Evolutionary conservation across 257 asterid species (phyloP), one percentile per base, ranked within the genome.

Genomic region (Buddleja alternifolia): DNA sequence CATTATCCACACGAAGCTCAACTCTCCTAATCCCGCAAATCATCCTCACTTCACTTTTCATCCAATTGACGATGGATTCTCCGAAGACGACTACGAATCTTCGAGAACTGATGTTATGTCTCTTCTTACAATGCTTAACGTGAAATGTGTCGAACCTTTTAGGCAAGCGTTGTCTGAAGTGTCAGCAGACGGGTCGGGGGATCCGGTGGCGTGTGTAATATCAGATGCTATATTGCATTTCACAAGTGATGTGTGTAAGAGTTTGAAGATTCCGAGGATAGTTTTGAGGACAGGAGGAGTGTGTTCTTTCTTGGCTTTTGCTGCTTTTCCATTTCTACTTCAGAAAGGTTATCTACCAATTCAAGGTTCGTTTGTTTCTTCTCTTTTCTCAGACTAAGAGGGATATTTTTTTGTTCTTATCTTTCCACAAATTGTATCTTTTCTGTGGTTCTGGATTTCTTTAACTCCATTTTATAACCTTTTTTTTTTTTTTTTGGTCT

Each of bases 181-280:
- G 12, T 20, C 39, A 14, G 9, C 11, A 11, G 14, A 58, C 34
- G 32, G 34, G 8, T 58, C 66, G 1, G 52, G 19, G 4, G 67
- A 60, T 41, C 19, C 50, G 5, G 39, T 60, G 5, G 39, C 19
- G 4, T 60, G 67, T 41, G 6, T 60, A 21, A 42, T 60, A 12
- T 24, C 53, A 3, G 67, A 60, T 41, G 51, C 67, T 19, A 11
- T 19, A 14, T 40, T 34, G 19, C 40, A 40, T 60, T 60, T 21
- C 53, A 19, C 67, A 14, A 23, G 16, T 7, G 67, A 65, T 1
- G 67, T 73, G 8, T 82, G 73, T 19, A 40, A 60, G 7, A 37
- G 44, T 34, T 42, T 82, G 4, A 63, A 65, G 6, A 23, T 78
- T 46, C 87, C 84, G 0, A 70, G 70, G 51, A 62, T 82, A 10